Conservation (phyloP, 164 flowering plant species). For the Chimonanthus salicifolius region DNA sequence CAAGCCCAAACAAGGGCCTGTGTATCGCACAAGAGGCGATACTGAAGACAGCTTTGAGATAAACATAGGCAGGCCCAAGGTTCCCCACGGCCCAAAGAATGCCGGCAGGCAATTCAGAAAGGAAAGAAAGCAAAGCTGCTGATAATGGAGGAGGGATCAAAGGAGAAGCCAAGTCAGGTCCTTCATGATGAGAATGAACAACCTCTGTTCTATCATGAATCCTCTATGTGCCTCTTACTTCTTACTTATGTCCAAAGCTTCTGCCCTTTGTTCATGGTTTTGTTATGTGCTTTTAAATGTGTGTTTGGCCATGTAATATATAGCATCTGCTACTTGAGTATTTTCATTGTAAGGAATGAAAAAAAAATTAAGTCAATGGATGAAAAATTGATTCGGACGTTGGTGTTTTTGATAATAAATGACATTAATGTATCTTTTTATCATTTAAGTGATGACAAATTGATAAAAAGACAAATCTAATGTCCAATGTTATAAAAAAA, state of each 20-base stretch:
- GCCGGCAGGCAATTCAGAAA: constrained; percentile 5
- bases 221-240: not conserved
- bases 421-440: no score
- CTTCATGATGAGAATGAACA: constrained; percentile 6
- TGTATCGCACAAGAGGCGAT: constrained; percentile 20
- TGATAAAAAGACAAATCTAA: no score
- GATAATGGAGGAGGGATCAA: constrained; percentile 3
- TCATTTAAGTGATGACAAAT: no score
- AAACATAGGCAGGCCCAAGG: constrained; percentile 20
- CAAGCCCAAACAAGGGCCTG: constrained; percentile 11
- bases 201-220: not conserved
- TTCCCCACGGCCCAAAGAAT: constrained; percentile 10
- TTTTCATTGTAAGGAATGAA: no score
- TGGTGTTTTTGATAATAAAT: no score
- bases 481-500: no score
- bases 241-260: not conserved
- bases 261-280: not conserved
- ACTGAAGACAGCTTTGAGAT: constrained; percentile 39
- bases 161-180: constrained; percentile 7
- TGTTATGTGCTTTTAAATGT: no score
- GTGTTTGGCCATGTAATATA: no score
- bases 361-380: no score
- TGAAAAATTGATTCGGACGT: no score
- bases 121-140: constrained; percentile 14
- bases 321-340: no score